Base-by-base conservation (phyloP, 805 yeast species). In the Yamadazyma sp. region DNA sequence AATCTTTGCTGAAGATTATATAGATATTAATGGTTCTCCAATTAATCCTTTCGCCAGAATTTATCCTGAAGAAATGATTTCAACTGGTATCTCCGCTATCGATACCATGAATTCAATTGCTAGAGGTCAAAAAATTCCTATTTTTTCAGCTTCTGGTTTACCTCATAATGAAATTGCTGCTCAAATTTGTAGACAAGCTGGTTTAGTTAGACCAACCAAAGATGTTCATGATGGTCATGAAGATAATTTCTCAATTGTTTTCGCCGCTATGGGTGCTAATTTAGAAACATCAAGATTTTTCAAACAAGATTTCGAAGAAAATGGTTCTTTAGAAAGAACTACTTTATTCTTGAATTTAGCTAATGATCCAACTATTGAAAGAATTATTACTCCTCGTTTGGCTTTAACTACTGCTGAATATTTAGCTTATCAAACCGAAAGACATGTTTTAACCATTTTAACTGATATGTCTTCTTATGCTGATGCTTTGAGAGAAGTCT, bases 391-490 rank as follows among this genome's bases (percentile, higher is more conserved):
- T 32, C 99, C 99, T 53, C 87, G 99, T 74, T 76, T 93, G 70
- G 99, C 99, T 3, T 78, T 93, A 55, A 93, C 98, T 42, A 91
- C 99, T 19, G 97, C 98, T 23, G 99, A 93, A 70, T 93, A 89
- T 63, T 76, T 94, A 63, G 98, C 98, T 36, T 93, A 93, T 63
- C 99, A 93, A 72, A 93, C 99, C 17, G 99, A 93, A 70, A 87
- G 97, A 70, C 99, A 93, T 64, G 99, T 93, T 35, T 79, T 93
- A 69, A 93, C 98, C 35, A 91, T 93, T 56, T 78, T 93, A 61
- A 94, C 99, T 33, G 99, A 93, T 72, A 93, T 93, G 99, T 87
- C 97, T 18, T 93, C 98, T n/a, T 93, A 93, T 62, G 99, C 99
- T 26, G 99, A 93, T 65, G 99, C 99, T 26, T 74, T 93, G 60